phyloP scores from a whole-genome alignment of 345 rosid species.

The Pseudoturritis turrita region DNA sequence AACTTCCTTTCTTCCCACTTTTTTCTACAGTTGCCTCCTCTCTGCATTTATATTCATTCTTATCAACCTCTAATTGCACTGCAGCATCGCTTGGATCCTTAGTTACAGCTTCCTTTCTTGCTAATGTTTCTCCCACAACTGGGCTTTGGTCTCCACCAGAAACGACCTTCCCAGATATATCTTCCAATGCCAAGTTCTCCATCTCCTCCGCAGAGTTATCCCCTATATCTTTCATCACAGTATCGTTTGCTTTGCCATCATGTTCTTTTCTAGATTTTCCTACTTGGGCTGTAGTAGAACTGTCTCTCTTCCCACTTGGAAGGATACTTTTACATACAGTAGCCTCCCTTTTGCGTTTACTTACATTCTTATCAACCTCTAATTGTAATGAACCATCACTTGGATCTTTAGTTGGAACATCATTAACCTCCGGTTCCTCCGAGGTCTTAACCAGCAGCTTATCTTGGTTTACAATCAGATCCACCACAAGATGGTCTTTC shows the following conservation, averaged over 20 bases:
- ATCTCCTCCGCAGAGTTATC: slow-evolving; percentile 31
- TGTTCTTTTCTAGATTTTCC: slow-evolving; percentile 26
- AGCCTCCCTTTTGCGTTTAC: slow-evolving; percentile 22
- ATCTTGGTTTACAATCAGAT: slow-evolving; percentile 19
- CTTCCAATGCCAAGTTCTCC: slow-evolving; percentile 40
- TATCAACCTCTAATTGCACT: slow-evolving; percentile 13
- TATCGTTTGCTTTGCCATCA: slow-evolving; percentile 11
- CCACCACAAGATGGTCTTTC: slow-evolving; percentile 28
- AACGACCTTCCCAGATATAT: slow-evolving; percentile 2
- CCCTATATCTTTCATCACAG: slow-evolving; percentile 10
- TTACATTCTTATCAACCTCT: slow-evolving; percentile 18
- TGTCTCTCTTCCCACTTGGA: slow-evolving; percentile 29
- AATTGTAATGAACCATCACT: slow-evolving; percentile 12
- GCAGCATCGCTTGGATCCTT: slow-evolving; percentile 1
- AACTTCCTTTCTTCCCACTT: slow-evolving; percentile 31
- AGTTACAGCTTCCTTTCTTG: slow-evolving; percentile 20
- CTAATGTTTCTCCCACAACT: slow-evolving; percentile 16
- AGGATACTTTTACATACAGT: slow-evolving; percentile 11
- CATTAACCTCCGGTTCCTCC: slow-evolving; percentile 10
- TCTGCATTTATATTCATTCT: slow-evolving; percentile 12
- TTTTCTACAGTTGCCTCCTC: slow-evolving; percentile 21
- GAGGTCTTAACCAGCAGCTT: slow-evolving; percentile 21
- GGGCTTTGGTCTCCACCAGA: slow-evolving; percentile 21
- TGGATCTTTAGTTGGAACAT: slow-evolving; percentile 15
- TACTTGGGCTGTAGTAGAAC: slow-evolving; percentile 28